Base-by-base conservation (phyloP, 805 yeast genomes). In the Ogataea trehaloabstinens region DNA sequence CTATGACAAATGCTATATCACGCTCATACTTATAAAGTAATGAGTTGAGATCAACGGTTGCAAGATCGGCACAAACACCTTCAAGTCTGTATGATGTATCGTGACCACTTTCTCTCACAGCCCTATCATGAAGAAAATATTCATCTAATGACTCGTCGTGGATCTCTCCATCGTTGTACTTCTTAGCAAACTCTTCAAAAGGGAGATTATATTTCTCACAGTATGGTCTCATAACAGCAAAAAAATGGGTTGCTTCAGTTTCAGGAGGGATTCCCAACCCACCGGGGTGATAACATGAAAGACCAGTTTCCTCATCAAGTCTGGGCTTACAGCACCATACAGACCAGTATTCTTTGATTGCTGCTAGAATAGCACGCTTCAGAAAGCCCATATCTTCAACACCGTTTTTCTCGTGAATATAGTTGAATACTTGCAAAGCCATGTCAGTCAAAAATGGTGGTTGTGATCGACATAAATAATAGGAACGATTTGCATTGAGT, bases 231-330 rank as follows among this genome's bases (percentile, higher is more conserved):
- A 91, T 67, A 10, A 89, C 73, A 2, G 83, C 71, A 48, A 78
- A 76, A 56, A 91, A 91, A 66, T 93, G 99, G 2, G 87, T 79
- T 0, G 89, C 70, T 60, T 91, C 99, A 1, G 97, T 90, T 60
- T 91, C 99, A 5, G 97, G 97, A 4, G 99, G 98, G 29, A 91
- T 78, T n/a, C 98, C 97, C 19, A 74, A 46, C 16, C 97, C 97
- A 38, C 77, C 83, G 0, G 98, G 97, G 53, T 85, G 88, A 59
- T 88, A 91, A 48, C 95, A 78, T 0, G 96, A 89, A 33, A 91
- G 68, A 0, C 95, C 95, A 0, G 96, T 78, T 10, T 51, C 66
- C 11, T 63, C 64, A 56, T 91, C 96, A 19, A 75, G 64, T 45
- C 99, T 73, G 19, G 97, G 97, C 24, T 58, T 52, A 4, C 77